These are phyloP conservation scores for Meyerozyma elateridarum DNA, from an alignment of 1,139 yeast genomes.

Conservation along the genomic window DNA sequence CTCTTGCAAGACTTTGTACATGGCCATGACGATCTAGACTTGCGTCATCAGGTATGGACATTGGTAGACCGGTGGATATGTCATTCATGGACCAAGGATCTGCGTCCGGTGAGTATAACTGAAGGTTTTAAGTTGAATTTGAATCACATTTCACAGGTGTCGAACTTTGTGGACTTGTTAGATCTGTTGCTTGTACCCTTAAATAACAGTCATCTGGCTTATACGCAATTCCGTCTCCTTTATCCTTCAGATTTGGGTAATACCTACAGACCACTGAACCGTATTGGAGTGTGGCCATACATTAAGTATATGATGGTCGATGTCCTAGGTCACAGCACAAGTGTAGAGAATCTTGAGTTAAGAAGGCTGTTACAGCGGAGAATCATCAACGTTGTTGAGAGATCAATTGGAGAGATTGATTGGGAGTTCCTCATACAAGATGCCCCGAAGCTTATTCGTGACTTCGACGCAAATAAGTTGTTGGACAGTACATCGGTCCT, in stretches of 20 bases:
- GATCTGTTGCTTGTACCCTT: slow-evolving; percentile 28
- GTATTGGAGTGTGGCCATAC: slow-evolving; percentile 75
- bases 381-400: slow-evolving; percentile 47
- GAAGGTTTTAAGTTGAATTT: slow-evolving; percentile 32
- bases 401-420: slow-evolving; percentile 58
- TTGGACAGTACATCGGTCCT: slow-evolving; percentile 8
- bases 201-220: slow-evolving; percentile 22
- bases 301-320: slow-evolving; percentile 66
- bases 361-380: slow-evolving; percentile 42
- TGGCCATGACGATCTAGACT: slow-evolving; percentile 23
- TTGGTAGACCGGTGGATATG: slow-evolving; percentile 73
- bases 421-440: slow-evolving; percentile 51
- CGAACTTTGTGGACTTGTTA: slow-evolving; percentile 57
- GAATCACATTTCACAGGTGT: slow-evolving; percentile 47
- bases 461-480: slow-evolving; percentile 18
- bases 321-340: slow-evolving; percentile 47
- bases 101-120: slow-evolving; percentile 23
- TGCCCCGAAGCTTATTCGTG: slow-evolving; percentile 24
- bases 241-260: slow-evolving; percentile 66
- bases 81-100: slow-evolving; percentile 23
- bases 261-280: slow-evolving; percentile 44
- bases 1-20: slow-evolving; percentile 49
- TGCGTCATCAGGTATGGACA: slow-evolving; percentile 60
- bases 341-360: slow-evolving; percentile 36
- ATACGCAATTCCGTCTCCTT: slow-evolving; percentile 39